Percentiles rank a stretch among this genome's conserved stretches.
phyloP scores from a whole-genome alignment of 805 yeast genomes.

The Wickerhamomyces ciferrii region DNA sequence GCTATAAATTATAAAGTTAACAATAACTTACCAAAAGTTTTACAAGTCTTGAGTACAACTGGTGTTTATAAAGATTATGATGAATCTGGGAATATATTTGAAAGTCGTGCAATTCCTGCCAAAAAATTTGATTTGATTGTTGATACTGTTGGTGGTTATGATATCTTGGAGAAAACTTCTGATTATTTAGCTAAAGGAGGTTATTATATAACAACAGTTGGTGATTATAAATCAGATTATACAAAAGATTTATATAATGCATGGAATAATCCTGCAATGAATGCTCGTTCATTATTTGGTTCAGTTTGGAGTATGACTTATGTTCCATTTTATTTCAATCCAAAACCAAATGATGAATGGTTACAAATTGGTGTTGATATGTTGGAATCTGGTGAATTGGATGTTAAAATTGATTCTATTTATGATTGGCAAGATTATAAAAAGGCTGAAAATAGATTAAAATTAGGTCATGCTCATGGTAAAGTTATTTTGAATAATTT shows the following conservation, averaged over 20 bases:
- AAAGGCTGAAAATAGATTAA: slow-evolving; percentile 49
- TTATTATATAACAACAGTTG: slow-evolving; percentile 54
- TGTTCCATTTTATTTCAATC: slow-evolving; percentile 28
- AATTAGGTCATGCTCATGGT: slow-evolving; percentile 54
- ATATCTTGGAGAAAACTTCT: slow-evolving; percentile 34
- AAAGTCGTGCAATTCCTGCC: slow-evolving; percentile 12
- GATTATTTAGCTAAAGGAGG: slow-evolving; percentile 42
- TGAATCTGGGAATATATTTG: slow-evolving; percentile 19
- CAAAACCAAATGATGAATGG: slow-evolving; percentile 31
- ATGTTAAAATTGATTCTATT: slow-evolving; percentile 48
- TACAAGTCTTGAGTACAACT: slow-evolving; percentile 17
- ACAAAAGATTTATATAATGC: slow-evolving; percentile 27
- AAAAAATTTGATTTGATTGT: slow-evolving; percentile 54
- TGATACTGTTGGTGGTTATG: slow-evolving; percentile 68
- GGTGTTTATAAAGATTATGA: slow-evolving; percentile 28
- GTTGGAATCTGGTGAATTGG: slow-evolving; percentile 40
- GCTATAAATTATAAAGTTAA: slow-evolving; percentile 42
- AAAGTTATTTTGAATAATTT: slow-evolving; percentile 55
- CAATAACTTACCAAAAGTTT: slow-evolving; percentile 15
- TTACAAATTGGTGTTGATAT: slow-evolving; percentile 36
- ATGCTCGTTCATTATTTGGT: slow-evolving; percentile 30
- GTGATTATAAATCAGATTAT: slow-evolving; percentile 47
- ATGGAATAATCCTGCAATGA: slow-evolving; percentile 29
- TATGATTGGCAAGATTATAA: slow-evolving; percentile 49
- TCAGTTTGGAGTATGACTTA: slow-evolving; percentile 32